Conservation (phyloP, 768 basidiomycete species). For the Wakefieldia striispora region DNA sequence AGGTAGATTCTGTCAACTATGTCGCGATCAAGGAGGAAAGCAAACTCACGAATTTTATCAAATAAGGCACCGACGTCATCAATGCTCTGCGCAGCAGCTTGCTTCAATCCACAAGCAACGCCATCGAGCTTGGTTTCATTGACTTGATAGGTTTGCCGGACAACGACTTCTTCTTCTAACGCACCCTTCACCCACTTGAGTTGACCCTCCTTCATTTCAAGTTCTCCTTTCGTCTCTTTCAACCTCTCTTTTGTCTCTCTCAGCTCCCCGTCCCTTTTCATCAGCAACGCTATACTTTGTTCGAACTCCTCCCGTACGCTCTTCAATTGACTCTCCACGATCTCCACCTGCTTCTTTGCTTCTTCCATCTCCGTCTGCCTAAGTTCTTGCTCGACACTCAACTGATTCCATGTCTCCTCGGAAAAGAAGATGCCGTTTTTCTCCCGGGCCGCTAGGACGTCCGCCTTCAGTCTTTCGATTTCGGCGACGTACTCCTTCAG, state of each 20-base stretch:
- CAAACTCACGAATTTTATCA: slow-evolving; percentile 72
- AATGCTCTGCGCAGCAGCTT: slow-evolving; percentile 63
- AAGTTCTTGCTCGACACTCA: slow-evolving; percentile 74
- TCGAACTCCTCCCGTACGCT: slow-evolving; percentile 88
- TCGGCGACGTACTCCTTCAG: slow-evolving; percentile 92
- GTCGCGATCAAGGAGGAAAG: neutral
- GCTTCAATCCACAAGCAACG: slow-evolving; percentile 71
- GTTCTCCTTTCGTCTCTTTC: slow-evolving; percentile 45
- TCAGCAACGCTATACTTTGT: slow-evolving; percentile 76
- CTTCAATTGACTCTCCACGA: slow-evolving; percentile 78
- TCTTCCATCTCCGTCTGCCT: slow-evolving; percentile 78
- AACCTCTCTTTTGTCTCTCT: slow-evolving; percentile 57
- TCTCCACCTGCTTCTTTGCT: slow-evolving; percentile 76
- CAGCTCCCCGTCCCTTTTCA: slow-evolving; percentile 75
- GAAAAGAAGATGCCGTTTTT: slow-evolving; percentile 96
- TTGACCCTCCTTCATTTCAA: slow-evolving; percentile 56
- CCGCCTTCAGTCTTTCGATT: slow-evolving; percentile 89
- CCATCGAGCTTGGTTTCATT: slow-evolving; percentile 69
- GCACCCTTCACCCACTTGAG: slow-evolving; percentile 55
- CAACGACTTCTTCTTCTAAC: slow-evolving; percentile 75
- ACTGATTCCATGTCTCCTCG: slow-evolving; percentile 85
- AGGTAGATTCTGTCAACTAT: slow-evolving; percentile 9
- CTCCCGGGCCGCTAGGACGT: slow-evolving; percentile 87
- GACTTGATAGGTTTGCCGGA: slow-evolving; percentile 73
- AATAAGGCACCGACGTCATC: slow-evolving; percentile 71